phyloP scores from a whole-genome alignment of 768 basidiomycete genomes.

The Pisolithus marmoratus region DNA sequence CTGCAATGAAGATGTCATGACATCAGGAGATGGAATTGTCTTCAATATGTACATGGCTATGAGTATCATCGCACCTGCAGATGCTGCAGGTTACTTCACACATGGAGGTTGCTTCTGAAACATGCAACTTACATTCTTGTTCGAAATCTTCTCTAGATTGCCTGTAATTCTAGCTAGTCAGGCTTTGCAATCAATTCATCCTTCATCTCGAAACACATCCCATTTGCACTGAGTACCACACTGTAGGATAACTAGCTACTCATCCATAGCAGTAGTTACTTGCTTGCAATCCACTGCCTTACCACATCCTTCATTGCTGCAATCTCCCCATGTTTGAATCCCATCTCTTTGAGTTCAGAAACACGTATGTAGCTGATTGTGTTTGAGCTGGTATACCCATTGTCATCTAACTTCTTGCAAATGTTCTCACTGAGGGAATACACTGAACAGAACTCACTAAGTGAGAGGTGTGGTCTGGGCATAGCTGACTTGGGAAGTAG shows the following conservation, averaged over 20 bases:
- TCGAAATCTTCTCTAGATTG: too few relatives aligned
- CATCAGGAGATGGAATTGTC: slow-evolving; percentile 11
- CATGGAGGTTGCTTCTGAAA: background rate
- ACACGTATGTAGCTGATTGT: background rate
- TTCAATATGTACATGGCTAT: slow-evolving; percentile 24
- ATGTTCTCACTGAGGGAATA: background rate
- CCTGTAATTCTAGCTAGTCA: too few relatives aligned
- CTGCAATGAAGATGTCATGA: slow-evolving; percentile 11
- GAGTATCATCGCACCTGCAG: slow-evolving; percentile 21
- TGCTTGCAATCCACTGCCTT: background rate
- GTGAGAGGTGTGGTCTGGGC: background rate
- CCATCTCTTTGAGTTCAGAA: background rate
- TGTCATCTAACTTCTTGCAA: background rate
- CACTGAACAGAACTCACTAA: background rate
- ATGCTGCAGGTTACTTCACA: slow-evolving; percentile 12
- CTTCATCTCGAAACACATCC: too few relatives aligned
- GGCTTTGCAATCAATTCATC: too few relatives aligned
- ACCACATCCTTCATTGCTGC: background rate
- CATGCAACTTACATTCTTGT: too few relatives aligned
- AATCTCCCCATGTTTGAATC: background rate
- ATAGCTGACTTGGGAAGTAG: background rate
- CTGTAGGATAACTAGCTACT: too few relatives aligned
- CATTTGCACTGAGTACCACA: too few relatives aligned
- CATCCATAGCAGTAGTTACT: too few relatives aligned
- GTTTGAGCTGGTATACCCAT: background rate